These are phyloP conservation scores for Podila horticola DNA, from an alignment of 192 early-diverging fungal genomes.

Conservation along the genomic window DNA sequence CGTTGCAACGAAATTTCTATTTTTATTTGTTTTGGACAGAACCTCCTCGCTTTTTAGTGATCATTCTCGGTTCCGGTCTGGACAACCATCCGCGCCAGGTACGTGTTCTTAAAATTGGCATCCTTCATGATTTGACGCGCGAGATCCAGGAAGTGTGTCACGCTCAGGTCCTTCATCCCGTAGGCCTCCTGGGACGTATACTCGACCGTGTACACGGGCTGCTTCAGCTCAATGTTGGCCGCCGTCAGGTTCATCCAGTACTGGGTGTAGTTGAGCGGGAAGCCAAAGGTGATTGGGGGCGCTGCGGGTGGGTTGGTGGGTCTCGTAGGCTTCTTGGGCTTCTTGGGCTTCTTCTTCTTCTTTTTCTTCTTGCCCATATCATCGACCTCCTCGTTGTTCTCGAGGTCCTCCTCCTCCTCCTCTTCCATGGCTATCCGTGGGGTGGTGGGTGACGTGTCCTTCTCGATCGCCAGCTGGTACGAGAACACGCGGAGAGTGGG, in stretches of 20 bases:
- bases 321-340: conserved; percentile 19
- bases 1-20: not conserved
- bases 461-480: conserved; percentile 56
- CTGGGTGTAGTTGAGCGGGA: conserved; percentile 51
- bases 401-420: not conserved
- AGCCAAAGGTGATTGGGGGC: conserved; percentile 41
- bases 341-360: conserved; percentile 37
- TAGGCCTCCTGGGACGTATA: conserved; percentile 60
- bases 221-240: conserved; percentile 31
- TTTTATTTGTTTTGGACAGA: not conserved
- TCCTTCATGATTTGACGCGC: conserved; percentile 45
- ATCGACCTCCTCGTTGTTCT: not conserved
- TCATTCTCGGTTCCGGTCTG: conserved; percentile 42
- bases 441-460: not conserved
- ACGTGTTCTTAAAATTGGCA: conserved; percentile 3
- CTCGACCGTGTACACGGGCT: conserved; percentile 56
- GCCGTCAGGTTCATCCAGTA: conserved; percentile 54
- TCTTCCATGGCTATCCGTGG: not conserved
- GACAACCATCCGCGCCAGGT: conserved; percentile 47
- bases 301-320: conserved; percentile 27
- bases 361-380: conserved; percentile 13
- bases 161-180: conserved; percentile 58
- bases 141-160: conserved; percentile 54
- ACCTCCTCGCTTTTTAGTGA: not conserved
- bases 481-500: conserved; percentile 71